These are phyloP conservation scores for Sclerotinia sclerotiorum DNA, from an alignment of 2,329 filamentous ascomycete genomes.

Conservation along the genomic window DNA sequence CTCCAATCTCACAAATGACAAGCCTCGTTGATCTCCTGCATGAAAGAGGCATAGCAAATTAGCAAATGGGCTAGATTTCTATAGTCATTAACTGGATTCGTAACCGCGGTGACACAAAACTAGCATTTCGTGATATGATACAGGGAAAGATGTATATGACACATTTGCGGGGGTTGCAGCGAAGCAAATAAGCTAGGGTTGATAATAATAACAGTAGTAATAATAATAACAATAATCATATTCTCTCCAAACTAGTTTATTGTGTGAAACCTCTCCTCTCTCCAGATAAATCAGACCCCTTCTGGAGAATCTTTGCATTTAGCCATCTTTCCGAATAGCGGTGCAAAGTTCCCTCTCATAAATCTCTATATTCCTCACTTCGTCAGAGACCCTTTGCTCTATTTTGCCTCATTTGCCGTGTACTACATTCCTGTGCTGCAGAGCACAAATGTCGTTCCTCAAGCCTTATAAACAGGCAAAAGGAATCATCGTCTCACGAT, in stretches of 20 bases:
- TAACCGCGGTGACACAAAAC: not conserved
- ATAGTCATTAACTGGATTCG: not conserved
- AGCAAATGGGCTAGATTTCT: not conserved
- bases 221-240: not conserved
- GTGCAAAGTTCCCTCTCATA: conserved; percentile 10
- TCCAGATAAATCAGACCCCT: conserved; percentile 13
- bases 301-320: conserved; percentile 8
- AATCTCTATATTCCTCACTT: conserved; percentile 15
- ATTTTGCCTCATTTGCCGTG: not conserved
- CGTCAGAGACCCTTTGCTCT: not conserved
- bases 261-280: conserved; percentile 12
- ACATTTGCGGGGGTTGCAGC: conserved; percentile 13
- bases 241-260: not conserved
- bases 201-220: not conserved
- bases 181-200: conserved; percentile 4
- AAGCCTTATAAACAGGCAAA: conserved; percentile 17
- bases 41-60: not conserved
- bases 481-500: conserved; percentile 12
- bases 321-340: conserved; percentile 14
- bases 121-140: not conserved
- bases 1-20: not conserved
- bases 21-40: too few relatives aligned
- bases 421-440: not conserved
- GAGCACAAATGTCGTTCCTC: conserved; percentile 21
- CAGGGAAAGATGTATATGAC: not conserved